Evolutionary conservation across 345 rosid genomes (phyloP).

Genomic region (Rhizophora apiculata): DNA sequence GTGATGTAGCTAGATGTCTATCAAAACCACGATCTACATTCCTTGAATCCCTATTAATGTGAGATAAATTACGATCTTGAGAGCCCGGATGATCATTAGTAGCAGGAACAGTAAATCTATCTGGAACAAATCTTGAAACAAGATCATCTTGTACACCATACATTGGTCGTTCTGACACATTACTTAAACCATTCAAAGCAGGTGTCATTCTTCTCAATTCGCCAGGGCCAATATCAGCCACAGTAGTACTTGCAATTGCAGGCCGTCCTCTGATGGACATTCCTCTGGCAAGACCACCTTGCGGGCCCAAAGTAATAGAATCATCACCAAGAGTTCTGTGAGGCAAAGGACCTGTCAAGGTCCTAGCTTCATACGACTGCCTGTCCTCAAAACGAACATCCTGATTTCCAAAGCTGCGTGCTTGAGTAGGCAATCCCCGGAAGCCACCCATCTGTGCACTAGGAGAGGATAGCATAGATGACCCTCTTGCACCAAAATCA

Average conservation of each 20-base stretch:
- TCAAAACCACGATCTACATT: constrained; percentile 47
- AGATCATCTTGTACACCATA: constrained; percentile 49
- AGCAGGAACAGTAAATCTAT: constrained; percentile 47
- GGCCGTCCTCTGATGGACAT: constrained; percentile 76
- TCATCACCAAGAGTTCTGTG: constrained; percentile 67
- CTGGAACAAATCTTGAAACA: constrained; percentile 41
- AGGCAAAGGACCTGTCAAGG: constrained; percentile 66
- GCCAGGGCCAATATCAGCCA: constrained; percentile 44
- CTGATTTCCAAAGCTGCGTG: constrained; percentile 61
- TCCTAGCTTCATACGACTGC: constrained; percentile 61
- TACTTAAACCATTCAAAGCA: constrained; percentile 59
- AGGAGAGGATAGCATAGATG: constrained; percentile 62
- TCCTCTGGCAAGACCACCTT: constrained; percentile 96
- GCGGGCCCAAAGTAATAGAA: constrained; percentile 88
- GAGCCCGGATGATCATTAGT: constrained; percentile 42
- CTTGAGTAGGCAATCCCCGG: constrained; percentile 58
- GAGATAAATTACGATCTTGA: constrained; percentile 48
- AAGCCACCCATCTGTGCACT: constrained; percentile 63
- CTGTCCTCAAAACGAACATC: constrained; percentile 84
- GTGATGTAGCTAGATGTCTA: constrained; percentile 46
- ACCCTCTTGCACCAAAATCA: constrained; percentile 76
- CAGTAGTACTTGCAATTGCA: constrained; percentile 29
- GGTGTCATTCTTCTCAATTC: constrained; percentile 57
- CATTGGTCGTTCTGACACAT: constrained; percentile 40
- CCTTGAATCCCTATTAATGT: constrained; percentile 49